phyloP scores from a whole-genome alignment of 2,329 filamentous ascomycete genomes.

The Cladosporium colombiae region DNA sequence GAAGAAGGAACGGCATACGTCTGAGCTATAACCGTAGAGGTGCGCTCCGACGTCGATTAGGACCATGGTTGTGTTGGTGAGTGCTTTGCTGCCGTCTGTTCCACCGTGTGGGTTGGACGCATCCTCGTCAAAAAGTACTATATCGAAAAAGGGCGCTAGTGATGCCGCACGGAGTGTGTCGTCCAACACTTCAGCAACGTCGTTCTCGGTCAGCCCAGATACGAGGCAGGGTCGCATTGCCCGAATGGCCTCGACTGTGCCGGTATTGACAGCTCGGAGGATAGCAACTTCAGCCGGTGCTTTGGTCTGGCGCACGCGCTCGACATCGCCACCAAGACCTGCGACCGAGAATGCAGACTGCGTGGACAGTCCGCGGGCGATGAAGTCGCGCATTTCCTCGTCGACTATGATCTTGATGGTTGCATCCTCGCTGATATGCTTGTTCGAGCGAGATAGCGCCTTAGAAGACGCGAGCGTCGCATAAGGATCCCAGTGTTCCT shows the following conservation, averaged over 20 bases:
- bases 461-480: slow-evolving; percentile 47
- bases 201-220: slow-evolving; percentile 58
- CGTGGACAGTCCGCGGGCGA: slow-evolving; percentile 56
- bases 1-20: slow-evolving; percentile 64
- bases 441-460: slow-evolving; percentile 17
- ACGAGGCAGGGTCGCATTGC: slow-evolving; percentile 59
- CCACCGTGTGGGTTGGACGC: slow-evolving; percentile 58
- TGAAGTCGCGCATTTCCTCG: slow-evolving; percentile 66
- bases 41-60: slow-evolving; percentile 65
- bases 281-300: slow-evolving; percentile 58
- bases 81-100: slow-evolving; percentile 50
- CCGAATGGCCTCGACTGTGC: slow-evolving; percentile 61
- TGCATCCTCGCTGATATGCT: slow-evolving; percentile 22
- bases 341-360: slow-evolving; percentile 57
- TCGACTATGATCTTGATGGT: slow-evolving; percentile 59
- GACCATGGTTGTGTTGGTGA: slow-evolving; percentile 58
- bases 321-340: slow-evolving; percentile 56
- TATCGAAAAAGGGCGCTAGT: slow-evolving; percentile 62
- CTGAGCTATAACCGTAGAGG: slow-evolving; percentile 63
- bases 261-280: slow-evolving; percentile 63
- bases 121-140: slow-evolving; percentile 62
- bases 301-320: slow-evolving; percentile 62
- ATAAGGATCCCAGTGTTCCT: slow-evolving; percentile 68
- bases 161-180: slow-evolving; percentile 56
- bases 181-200: slow-evolving; percentile 59